phyloP scores from a whole-genome alignment of 2,329 filamentous ascomycete genomes.

The Talaromyces sp. region DNA sequence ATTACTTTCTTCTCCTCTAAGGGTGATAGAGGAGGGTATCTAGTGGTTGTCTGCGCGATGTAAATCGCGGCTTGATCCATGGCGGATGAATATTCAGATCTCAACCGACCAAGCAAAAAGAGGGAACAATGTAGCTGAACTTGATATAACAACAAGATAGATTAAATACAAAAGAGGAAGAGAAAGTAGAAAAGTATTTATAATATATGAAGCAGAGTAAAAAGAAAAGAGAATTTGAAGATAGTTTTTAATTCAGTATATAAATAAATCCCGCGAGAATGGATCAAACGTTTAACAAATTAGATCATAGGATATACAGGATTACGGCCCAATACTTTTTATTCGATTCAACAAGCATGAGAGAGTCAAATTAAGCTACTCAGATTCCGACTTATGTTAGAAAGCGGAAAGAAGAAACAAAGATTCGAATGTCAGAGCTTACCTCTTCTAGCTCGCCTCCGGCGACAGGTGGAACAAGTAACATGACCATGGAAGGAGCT shows the following conservation, averaged over 20 bases:
- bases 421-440: neutral
- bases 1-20: slow-evolving; percentile 33
- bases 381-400: neutral
- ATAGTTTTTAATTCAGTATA: neutral
- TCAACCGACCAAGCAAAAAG: neutral
- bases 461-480: too few relatives aligned
- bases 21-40: slow-evolving; percentile 23
- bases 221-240: neutral
- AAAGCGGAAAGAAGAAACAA: neutral
- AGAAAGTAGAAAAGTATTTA: neutral
- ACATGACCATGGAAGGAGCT: neutral
- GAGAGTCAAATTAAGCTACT: neutral
- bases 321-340: neutral
- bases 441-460: neutral
- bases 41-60: slow-evolving; percentile 21
- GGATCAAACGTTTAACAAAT: neutral
- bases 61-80: slow-evolving; percentile 29
- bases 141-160: neutral
- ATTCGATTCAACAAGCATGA: neutral
- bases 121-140: neutral
- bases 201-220: neutral
- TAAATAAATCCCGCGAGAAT: neutral
- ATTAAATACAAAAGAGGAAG: neutral
- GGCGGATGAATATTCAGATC: neutral
- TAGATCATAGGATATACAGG: neutral